These are phyloP conservation scores for Triticum aestivum DNA, from an alignment of 176 grass and related monocot species.

Conservation along the genomic window IWGSC_CS_RefSeq_v2.1 NC_057803.1:500279430-500279929, in stretches of 20 bases:
- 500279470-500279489: not conserved
- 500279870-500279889: not conserved
- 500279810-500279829: slow-evolving; percentile 67
- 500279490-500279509: not conserved
- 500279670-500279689: slow-evolving; percentile 55
- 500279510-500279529: not conserved
- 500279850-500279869: slow-evolving; percentile 52
- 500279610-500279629: not conserved
- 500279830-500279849: slow-evolving; percentile 61
- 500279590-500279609: not conserved
- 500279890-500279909: not conserved
- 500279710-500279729: slow-evolving; percentile 82
- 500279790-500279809: slow-evolving; percentile 60
- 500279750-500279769: slow-evolving; percentile 74
- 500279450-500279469: slow-evolving; percentile 1
- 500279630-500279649: not conserved
- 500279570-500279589: not conserved
- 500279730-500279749: slow-evolving; percentile 64
- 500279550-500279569: not conserved
- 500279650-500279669: slow-evolving; percentile 56
- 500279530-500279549: not conserved
- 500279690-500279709: slow-evolving; percentile 72
- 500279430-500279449: not conserved
- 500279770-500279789: slow-evolving; percentile 71
- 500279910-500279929: not conserved